A percentile compares a stretch with the other conserved stretches of the same genome.
phyloP scores from a whole-genome alignment of 352 stramenopile genomes.

The Phytopythium aichiense region DNA sequence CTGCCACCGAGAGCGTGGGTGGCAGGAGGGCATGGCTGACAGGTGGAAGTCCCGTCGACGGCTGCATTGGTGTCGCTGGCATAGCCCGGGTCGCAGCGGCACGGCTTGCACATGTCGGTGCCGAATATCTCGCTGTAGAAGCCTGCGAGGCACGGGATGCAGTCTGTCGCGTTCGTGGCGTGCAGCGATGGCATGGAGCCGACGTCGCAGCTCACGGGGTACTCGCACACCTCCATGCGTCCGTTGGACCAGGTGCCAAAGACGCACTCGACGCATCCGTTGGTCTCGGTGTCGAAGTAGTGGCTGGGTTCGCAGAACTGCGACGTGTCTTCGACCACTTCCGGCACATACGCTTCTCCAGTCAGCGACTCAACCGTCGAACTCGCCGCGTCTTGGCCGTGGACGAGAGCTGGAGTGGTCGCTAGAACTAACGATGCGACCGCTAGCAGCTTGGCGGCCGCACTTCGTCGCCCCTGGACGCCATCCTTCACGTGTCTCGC shows the following conservation, averaged over 20 bases:
- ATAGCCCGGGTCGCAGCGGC: conserved; percentile 18
- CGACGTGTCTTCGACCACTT: conserved; percentile 6
- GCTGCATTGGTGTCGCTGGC: conserved; percentile 15
- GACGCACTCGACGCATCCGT: conserved; percentile 26
- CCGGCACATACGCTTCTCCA: background rate
- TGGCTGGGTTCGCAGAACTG: conserved; percentile 31
- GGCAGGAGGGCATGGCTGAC: conserved; percentile 16
- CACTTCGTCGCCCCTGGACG: background rate
- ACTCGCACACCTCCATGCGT: conserved; percentile 33
- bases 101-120: conserved; percentile 39
- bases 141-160: conserved; percentile 22
- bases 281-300: conserved; percentile 26
- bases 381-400: background rate
- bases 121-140: conserved; percentile 34
- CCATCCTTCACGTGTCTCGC: background rate
- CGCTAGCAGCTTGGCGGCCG: background rate
- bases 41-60: conserved; percentile 11
- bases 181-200: conserved; percentile 29
- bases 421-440: background rate
- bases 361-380: background rate
- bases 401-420: background rate
- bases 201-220: conserved; percentile 23
- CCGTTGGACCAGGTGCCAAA: conserved; percentile 45
- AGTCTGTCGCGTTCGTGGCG: conserved; percentile 19
- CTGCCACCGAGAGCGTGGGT: conserved; percentile 26